Evolutionary conservation across 257 asterid species (phyloP).

Genomic region (Cordia subcordata): DNA sequence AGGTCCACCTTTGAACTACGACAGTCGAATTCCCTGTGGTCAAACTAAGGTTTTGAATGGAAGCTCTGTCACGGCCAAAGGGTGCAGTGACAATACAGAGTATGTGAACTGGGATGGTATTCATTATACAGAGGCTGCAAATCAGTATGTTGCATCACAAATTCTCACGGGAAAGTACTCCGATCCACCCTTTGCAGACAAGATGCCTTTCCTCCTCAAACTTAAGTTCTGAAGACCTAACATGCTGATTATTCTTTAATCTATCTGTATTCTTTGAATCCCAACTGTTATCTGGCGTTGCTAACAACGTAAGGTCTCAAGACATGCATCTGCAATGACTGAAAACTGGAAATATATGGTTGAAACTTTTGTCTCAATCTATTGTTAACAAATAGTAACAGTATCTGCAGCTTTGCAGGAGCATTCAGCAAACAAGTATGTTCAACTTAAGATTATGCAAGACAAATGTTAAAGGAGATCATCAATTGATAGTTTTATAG

Average conservation of each 20-base stretch:
- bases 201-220: slow-evolving; percentile 74
- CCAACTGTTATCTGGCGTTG: not conserved
- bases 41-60: slow-evolving; percentile 73
- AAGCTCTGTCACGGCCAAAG: slow-evolving; percentile 64
- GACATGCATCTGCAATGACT: slow-evolving; percentile 5
- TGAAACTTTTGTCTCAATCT: too few species aligned
- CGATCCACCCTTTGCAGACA: slow-evolving; percentile 75
- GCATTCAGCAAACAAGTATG: too few species aligned
- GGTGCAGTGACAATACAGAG: slow-evolving; percentile 72
- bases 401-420: too few species aligned
- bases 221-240: slow-evolving; percentile 44
- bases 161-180: slow-evolving; percentile 84
- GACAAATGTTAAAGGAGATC: too few species aligned
- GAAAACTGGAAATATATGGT: not conserved
- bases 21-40: slow-evolving; percentile 72
- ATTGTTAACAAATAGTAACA: too few species aligned
- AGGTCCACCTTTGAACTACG: slow-evolving; percentile 91
- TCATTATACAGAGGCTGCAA: slow-evolving; percentile 93
- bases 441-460: too few species aligned
- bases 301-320: not conserved
- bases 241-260: slow-evolving; percentile 9
- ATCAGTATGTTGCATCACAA: slow-evolving; percentile 65
- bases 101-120: slow-evolving; percentile 92
- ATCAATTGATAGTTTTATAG: too few species aligned
- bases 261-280: slow-evolving; percentile 1